Evolutionary conservation across 2,329 filamentous ascomycete genomes (phyloP).

Genomic region (Claviceps spartinae): DNA sequence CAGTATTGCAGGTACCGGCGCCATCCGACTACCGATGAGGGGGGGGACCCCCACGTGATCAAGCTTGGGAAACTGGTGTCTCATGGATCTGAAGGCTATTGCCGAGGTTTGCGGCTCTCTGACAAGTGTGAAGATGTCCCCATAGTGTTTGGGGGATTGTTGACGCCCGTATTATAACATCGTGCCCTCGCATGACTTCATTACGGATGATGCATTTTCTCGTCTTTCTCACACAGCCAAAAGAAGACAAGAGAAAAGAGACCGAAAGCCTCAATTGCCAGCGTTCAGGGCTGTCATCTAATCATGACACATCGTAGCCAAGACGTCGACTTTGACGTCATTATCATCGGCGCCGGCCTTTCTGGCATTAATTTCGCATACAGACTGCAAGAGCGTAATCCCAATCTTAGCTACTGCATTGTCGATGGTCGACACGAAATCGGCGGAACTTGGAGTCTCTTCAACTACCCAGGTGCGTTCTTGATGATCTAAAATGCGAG

Average conservation of each 20-base stretch:
- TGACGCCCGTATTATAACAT: not conserved
- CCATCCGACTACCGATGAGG: not conserved
- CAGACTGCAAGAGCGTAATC: constrained; percentile 42
- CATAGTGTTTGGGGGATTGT: not conserved
- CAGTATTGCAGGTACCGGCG: not conserved
- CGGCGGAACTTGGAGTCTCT: constrained; percentile 63
- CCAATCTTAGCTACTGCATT: constrained; percentile 42
- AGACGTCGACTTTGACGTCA: constrained; percentile 26
- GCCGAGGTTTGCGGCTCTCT: not conserved
- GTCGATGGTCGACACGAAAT: constrained; percentile 50
- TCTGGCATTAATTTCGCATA: constrained; percentile 61
- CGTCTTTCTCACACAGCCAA: not conserved
- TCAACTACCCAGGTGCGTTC: constrained; percentile 47
- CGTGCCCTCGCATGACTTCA: not conserved
- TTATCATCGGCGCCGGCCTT: constrained; percentile 57
- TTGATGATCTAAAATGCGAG: not conserved
- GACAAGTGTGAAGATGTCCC: not conserved
- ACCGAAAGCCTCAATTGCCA: not conserved
- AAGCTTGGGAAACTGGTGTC: too few relatives aligned
- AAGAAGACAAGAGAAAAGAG: not conserved
- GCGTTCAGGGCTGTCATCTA: not conserved
- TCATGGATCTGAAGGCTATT: not conserved
- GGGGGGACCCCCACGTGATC: not conserved
- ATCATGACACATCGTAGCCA: not conserved
- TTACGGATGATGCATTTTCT: not conserved